phyloP scores from a whole-genome alignment of 139 green algal genomes.

The Tetradesmus lagerheimii region DNA sequence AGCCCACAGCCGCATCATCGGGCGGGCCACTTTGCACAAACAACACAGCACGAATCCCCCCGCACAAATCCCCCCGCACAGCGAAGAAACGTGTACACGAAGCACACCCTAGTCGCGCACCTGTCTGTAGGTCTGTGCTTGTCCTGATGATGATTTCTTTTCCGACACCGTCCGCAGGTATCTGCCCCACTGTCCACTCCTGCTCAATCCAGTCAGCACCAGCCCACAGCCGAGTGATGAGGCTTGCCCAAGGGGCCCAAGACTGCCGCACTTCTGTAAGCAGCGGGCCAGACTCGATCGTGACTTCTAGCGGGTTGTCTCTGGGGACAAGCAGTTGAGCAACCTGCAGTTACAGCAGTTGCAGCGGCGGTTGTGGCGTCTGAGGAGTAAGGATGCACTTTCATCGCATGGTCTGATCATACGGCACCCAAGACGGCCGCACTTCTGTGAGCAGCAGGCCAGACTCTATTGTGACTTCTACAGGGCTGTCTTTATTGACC shows the following conservation, averaged over 20 bases:
- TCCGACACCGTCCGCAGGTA: slow-evolving; percentile 73
- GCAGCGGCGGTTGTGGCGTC: too few species aligned
- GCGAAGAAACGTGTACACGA: not conserved
- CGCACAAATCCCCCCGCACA: too few species aligned
- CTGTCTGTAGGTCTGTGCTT: slow-evolving; percentile 50
- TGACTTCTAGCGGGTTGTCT: not conserved
- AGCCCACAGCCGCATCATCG: slow-evolving; percentile 65
- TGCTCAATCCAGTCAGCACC: slow-evolving; percentile 43
- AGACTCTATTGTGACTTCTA: too few species aligned
- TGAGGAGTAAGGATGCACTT: too few species aligned
- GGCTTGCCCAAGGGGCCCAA: slow-evolving; percentile 60
- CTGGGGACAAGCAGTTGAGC: not conserved
- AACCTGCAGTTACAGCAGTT: not conserved
- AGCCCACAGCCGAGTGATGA: slow-evolving; percentile 67
- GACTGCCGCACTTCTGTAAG: slow-evolving; percentile 72
- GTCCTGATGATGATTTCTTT: slow-evolving; percentile 64
- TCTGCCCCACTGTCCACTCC: slow-evolving; percentile 83
- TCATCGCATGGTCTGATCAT: too few species aligned
- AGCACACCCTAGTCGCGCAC: slow-evolving; percentile 28
- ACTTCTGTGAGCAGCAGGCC: too few species aligned
- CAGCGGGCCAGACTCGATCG: slow-evolving; percentile 59
- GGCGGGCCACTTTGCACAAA: too few species aligned
- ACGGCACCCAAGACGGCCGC: too few species aligned
- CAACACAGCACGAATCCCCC: too few species aligned
- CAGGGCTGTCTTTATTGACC: not conserved